These are phyloP conservation scores for Kodamaea restingae DNA, from an alignment of 805 yeast species.

Conservation along the genomic window DNA sequence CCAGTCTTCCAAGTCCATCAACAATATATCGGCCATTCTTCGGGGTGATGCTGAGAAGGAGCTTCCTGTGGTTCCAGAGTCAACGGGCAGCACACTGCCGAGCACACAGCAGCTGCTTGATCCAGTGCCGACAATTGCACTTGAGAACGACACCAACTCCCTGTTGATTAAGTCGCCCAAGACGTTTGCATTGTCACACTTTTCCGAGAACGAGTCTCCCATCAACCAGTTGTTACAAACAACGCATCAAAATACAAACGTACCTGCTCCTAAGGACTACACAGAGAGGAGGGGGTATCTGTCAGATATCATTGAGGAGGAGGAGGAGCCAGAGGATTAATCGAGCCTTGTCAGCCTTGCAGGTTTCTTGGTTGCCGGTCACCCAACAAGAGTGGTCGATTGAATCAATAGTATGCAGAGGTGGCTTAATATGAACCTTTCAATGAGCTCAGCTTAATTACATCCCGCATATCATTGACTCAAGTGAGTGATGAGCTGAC, in stretches of 20 bases:
- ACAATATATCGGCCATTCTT: constrained; percentile 15
- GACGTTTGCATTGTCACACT: constrained; percentile 34
- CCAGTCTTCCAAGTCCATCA: constrained; percentile 25
- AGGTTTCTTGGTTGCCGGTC: no score
- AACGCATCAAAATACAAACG: constrained; percentile 9
- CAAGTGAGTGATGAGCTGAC: no score
- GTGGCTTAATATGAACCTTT: no score
- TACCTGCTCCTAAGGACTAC: constrained; percentile 5
- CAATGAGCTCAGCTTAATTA: no score
- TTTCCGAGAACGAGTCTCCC: constrained; percentile 35
- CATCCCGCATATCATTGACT: no score
- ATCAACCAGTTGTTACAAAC: constrained; percentile 30
- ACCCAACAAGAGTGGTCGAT: no score
- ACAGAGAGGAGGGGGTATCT: constrained; percentile 6
- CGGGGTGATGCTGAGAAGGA: constrained; percentile 7
- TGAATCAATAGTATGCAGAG: no score
- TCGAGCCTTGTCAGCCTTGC: not conserved
- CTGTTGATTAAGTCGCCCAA: constrained; percentile 40
- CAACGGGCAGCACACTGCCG: constrained; percentile 1
- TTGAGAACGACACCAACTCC: constrained; percentile 11
- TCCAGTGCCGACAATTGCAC: constrained; percentile 11
- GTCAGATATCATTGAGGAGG: constrained; percentile 38
- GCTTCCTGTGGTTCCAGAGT: constrained; percentile 3
- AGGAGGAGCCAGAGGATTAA: constrained; percentile 33
- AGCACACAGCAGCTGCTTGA: constrained; percentile 7